A percentile compares a stretch with the other conserved stretches of the same genome.
phyloP scores from a whole-genome alignment of 305 asterid species.

The Lippia alba region DNA sequence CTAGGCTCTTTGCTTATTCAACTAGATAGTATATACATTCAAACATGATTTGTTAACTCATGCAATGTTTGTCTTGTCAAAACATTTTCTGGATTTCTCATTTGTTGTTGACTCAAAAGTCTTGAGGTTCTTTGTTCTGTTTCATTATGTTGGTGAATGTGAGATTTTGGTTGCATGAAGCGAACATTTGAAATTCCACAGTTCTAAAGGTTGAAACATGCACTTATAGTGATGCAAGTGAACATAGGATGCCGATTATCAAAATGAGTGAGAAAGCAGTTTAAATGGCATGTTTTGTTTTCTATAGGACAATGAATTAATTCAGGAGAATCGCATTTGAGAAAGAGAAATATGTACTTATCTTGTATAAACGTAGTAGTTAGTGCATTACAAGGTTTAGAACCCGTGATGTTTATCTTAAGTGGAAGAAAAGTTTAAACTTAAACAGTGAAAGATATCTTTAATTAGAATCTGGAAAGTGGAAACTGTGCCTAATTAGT shows the following conservation, averaged over 20 bases:
- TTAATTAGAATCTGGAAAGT: background rate
- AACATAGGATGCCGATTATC: constrained; percentile 15
- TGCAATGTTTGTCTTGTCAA: constrained; percentile 11
- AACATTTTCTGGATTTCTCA: constrained; percentile 1
- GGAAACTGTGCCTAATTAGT: background rate
- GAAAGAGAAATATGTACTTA: background rate
- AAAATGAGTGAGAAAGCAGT: background rate
- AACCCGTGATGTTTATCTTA: background rate
- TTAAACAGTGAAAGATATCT: background rate
- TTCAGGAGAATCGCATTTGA: constrained; percentile 5
- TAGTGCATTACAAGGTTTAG: constrained; percentile 11
- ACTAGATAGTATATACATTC: constrained; percentile 24
- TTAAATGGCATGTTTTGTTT: constrained; percentile 7
- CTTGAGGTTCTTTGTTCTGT: background rate
- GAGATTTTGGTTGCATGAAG: constrained; percentile 22
- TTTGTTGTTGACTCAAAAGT: constrained; percentile 6
- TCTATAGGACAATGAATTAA: background rate
- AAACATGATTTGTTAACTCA: constrained; percentile 12
- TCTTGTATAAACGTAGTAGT: background rate
- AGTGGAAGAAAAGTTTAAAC: background rate
- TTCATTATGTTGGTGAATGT: background rate
- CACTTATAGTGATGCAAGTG: background rate
- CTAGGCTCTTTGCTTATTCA: constrained; percentile 33
- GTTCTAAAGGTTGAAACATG: constrained; percentile 1
- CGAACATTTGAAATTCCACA: constrained; percentile 3